These are phyloP conservation scores for Cucumis cinereus DNA, from an alignment of 306 rosid species.

Conservation along the genomic window DNA sequence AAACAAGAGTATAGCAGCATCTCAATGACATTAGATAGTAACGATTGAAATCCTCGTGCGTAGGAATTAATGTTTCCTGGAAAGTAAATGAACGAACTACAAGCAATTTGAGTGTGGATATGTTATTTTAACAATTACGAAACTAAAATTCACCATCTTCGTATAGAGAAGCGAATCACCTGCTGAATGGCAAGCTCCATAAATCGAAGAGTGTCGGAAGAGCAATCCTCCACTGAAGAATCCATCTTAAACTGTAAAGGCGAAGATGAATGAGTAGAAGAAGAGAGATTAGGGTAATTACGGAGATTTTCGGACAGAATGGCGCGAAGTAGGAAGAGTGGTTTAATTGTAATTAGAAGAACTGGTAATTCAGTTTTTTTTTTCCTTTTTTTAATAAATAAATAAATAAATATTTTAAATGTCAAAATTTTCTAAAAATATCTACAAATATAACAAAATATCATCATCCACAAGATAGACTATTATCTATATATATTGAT, in stretches of 20 bases:
- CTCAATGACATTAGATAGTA: not conserved
- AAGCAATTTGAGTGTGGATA: not conserved
- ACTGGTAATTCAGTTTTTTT: not conserved
- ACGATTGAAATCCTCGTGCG: not conserved
- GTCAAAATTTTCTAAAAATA: no score
- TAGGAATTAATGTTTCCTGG: no score
- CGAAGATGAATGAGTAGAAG: not conserved
- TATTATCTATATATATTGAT: no score
- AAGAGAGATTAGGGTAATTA: not conserved
- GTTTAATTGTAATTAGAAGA: not conserved
- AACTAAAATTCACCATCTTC: not conserved
- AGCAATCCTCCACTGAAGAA: slow-evolving; percentile 12
- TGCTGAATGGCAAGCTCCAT: slow-evolving; percentile 71
- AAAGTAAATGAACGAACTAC: not conserved
- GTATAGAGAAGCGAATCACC: slow-evolving; percentile 16
- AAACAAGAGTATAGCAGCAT: not conserved
- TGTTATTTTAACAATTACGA: not conserved
- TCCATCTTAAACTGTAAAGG: slow-evolving; percentile 16
- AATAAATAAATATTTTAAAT: no score
- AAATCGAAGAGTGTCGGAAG: slow-evolving; percentile 24
- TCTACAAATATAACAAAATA: no score
- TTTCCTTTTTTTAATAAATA: no score
- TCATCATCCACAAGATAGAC: no score
- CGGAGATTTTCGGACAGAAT: not conserved
- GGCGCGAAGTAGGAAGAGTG: not conserved